Percentiles rank a stretch among this genome's conserved stretches.
Conservation (phyloP, 345 rosid species). For the Sisymbrium altissimum region DNA sequence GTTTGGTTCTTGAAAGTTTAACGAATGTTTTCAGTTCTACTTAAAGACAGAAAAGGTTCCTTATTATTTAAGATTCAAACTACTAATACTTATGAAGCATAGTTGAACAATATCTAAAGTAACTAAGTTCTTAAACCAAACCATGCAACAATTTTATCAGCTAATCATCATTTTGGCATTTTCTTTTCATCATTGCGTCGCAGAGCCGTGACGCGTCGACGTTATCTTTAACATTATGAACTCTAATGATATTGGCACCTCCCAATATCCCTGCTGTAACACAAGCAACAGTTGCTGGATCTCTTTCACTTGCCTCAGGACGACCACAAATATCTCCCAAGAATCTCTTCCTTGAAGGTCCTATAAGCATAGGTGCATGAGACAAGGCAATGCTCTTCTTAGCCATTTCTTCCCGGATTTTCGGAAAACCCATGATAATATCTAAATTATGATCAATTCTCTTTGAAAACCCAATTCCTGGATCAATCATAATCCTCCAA, state of each 20-base stretch:
- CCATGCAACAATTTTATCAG: neutral
- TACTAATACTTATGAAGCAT: neutral
- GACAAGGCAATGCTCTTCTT: slow-evolving; percentile 58
- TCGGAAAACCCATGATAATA: slow-evolving; percentile 48
- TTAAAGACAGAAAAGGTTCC: neutral
- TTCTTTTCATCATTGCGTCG: slow-evolving; percentile 49
- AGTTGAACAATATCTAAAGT: neutral
- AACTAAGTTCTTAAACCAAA: neutral
- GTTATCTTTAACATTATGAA: slow-evolving; percentile 70
- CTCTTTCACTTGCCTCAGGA: slow-evolving; percentile 54
- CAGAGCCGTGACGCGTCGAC: slow-evolving; percentile 65
- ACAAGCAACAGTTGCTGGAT: slow-evolving; percentile 68
- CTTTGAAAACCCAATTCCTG: slow-evolving; percentile 88
- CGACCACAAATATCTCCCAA: slow-evolving; percentile 65
- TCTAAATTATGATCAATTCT: slow-evolving; percentile 56
- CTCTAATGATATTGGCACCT: slow-evolving; percentile 75
- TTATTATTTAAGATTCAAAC: neutral
- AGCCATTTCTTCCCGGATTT: slow-evolving; percentile 48
- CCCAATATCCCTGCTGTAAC: slow-evolving; percentile 56
- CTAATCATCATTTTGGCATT: neutral
- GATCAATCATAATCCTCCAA: slow-evolving; percentile 82
- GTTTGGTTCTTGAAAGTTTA: neutral
- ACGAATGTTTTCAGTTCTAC: neutral
- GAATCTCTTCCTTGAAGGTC: slow-evolving; percentile 77
- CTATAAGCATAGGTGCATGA: slow-evolving; percentile 61